Base-by-base conservation (phyloP, 768 basidiomycete genomes). In the Phaeotremella skinneri region DNA sequence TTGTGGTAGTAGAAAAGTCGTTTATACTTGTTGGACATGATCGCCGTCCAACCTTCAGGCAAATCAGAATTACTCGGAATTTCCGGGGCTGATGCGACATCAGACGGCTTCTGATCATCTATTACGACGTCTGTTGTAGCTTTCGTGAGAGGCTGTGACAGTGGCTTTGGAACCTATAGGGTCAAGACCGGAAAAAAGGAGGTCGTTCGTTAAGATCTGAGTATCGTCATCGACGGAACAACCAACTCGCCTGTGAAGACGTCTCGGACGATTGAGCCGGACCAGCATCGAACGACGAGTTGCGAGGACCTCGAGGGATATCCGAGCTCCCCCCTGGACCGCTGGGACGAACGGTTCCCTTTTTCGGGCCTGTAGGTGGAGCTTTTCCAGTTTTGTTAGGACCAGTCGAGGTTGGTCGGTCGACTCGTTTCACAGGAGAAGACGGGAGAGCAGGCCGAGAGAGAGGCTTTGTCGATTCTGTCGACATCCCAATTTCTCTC, bases 1-100 rank as follows among this genome's bases (percentile, higher is more conserved):
- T 54, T 53, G 48, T 63, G 52, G 31, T 58, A 56, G 17, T 51
- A 63, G 27, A 63, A 63, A 20, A 30, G 25, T 29, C 32, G 20
- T 16, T 49, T 49, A 20, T 54, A 47, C 20, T 52, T 48, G 9
- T 53, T 59, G 14, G 62, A 63, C 23, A 55, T n/a, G n/a, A 63
- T 43, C 51, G 54, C 49, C 1, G 56, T 55, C 62, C 62, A 63
- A 17, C 62, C 62, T 25, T 54, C 52, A 4, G 62, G 62, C 3
- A 63, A 29, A 31, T 45, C 43, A 13, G 43, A 13, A 13, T 45
- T 21, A 37, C 7, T 17, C 7, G 9, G 9, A 37, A 17, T 45
- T 45, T 23, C 43, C 13, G 43, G 11, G 20, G 13, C 7, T 14
- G 43, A 14, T 45, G 43, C n/a, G n/a, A n/a, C n/a, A n/a, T n/a